These are phyloP conservation scores for Aphanomyces astaci DNA, from an alignment of 352 stramenopile genomes.

Conservation along the genomic window DNA sequence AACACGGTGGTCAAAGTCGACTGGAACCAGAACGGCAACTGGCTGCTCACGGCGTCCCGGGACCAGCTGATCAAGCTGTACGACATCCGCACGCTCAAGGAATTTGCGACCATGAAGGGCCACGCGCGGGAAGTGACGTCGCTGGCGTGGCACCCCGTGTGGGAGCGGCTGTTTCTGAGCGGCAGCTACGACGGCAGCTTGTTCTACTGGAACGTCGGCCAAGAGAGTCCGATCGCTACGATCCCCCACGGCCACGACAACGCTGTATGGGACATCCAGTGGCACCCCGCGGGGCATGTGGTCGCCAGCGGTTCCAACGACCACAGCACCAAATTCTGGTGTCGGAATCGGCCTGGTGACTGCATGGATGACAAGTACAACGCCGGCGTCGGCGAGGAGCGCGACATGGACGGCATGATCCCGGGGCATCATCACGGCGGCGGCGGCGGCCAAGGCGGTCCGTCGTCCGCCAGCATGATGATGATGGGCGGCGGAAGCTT, in stretches of 20 bases:
- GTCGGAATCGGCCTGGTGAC: slow-evolving; percentile 88
- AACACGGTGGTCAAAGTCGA: slow-evolving; percentile 96
- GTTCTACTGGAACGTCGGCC: slow-evolving; percentile 96
- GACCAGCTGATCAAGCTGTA: slow-evolving; percentile 99
- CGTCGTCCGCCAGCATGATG: too few relatives aligned
- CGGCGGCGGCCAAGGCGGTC: slow-evolving; percentile 27
- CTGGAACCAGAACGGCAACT: slow-evolving; percentile 98
- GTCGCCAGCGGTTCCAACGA: slow-evolving; percentile 94
- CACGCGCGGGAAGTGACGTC: slow-evolving; percentile 95
- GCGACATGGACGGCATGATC: slow-evolving; percentile 47
- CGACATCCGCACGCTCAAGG: slow-evolving; percentile 96
- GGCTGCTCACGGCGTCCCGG: slow-evolving; percentile 93
- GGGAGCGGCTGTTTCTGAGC: slow-evolving; percentile 93
- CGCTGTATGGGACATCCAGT: slow-evolving; percentile 97
- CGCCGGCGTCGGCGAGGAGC: slow-evolving; percentile 53
- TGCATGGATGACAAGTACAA: slow-evolving; percentile 88
- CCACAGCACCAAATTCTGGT: slow-evolving; percentile 97
- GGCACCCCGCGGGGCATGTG: slow-evolving; percentile 94
- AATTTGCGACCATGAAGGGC: slow-evolving; percentile 91
- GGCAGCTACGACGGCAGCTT: slow-evolving; percentile 96
- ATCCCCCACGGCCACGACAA: slow-evolving; percentile 93
- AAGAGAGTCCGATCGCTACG: slow-evolving; percentile 71
- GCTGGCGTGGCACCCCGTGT: slow-evolving; percentile 95
- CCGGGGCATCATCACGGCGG: too few relatives aligned
- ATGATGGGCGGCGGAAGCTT: too few relatives aligned